phyloP scores from a whole-genome alignment of 345 rosid genomes.

The Adansonia digitata region DNA sequence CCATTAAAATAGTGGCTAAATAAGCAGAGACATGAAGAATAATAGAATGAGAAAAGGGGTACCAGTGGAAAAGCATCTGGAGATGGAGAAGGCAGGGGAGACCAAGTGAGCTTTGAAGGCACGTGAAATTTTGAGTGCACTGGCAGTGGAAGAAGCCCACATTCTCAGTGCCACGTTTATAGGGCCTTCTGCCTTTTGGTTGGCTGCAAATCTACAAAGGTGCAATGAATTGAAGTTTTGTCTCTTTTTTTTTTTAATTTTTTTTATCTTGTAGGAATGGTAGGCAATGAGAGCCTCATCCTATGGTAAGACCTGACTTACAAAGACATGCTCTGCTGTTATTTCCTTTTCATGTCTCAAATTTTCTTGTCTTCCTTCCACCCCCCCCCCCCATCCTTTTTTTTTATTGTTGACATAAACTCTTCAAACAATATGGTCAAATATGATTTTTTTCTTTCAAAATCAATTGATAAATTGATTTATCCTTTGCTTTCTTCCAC shows the following conservation, averaged over 20 bases:
- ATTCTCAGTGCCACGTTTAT: constrained; percentile 73
- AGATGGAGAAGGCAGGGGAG: constrained; percentile 52
- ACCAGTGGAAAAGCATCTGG: constrained; percentile 87
- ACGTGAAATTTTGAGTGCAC: constrained; percentile 67
- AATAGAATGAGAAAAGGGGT: not conserved
- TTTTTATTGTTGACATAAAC: too few relatives aligned
- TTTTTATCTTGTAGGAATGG: constrained; percentile 77
- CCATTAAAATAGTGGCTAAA: not conserved
- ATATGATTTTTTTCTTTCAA: too few relatives aligned
- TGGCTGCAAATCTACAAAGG: constrained; percentile 12
- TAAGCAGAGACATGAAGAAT: not conserved
- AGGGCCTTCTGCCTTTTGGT: constrained; percentile 15
- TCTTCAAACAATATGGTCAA: too few relatives aligned
- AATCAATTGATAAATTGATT: too few relatives aligned
- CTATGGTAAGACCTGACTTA: not conserved
- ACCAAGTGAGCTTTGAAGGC: constrained; percentile 41
- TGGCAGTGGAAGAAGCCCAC: constrained; percentile 97
- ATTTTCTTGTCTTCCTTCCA: not conserved
- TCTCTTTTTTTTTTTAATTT: not conserved
- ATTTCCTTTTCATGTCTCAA: not conserved
- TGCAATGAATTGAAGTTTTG: constrained; percentile 3
- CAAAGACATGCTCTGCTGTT: not conserved
- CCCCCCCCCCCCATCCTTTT: too few relatives aligned
- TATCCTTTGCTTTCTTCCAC: too few relatives aligned
- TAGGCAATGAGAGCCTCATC: constrained; percentile 71